Conservation (phyloP, 2,329 filamentous ascomycete species). For the Microsporum audouinii region DNA sequence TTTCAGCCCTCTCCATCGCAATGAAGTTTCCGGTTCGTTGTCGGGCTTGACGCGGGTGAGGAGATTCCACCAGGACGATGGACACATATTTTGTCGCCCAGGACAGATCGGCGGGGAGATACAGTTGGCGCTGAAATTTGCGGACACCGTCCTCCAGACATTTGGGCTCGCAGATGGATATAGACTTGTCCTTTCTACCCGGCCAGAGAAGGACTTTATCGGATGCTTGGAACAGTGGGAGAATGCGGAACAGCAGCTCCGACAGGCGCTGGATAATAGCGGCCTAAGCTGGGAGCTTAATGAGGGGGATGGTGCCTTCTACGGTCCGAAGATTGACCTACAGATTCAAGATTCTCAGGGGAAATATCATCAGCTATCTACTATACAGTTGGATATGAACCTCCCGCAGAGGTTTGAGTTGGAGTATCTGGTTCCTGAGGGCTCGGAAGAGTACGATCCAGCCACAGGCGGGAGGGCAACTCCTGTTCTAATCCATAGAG, state of each 20-base stretch:
- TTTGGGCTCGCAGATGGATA: constrained; percentile 58
- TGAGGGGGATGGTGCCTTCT: constrained; percentile 76
- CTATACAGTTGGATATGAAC: constrained; percentile 83
- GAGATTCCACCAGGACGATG: constrained; percentile 82
- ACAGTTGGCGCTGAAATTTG: constrained; percentile 59
- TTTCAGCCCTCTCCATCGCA: constrained; percentile 76
- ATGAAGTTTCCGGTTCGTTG: constrained; percentile 71
- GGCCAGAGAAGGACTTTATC: constrained; percentile 65
- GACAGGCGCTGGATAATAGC: constrained; percentile 49
- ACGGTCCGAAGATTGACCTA: constrained; percentile 85
- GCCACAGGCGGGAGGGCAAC: constrained; percentile 46
- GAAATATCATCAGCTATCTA: constrained; percentile 81
- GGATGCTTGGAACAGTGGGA: constrained; percentile 61
- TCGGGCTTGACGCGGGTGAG: constrained; percentile 74
- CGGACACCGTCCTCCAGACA: constrained; percentile 58
- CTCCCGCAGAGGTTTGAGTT: constrained; percentile 71
- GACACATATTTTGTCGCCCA: constrained; percentile 78
- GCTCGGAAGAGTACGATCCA: constrained; percentile 31
- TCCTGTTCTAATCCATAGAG: constrained; percentile 75
- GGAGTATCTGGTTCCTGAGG: constrained; percentile 50
- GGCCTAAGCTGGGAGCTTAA: constrained; percentile 63
- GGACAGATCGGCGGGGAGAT: constrained; percentile 67
- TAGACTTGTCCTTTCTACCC: constrained; percentile 64
- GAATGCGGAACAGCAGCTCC: constrained; percentile 55
- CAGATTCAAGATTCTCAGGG: constrained; percentile 67